Percentiles rank a stretch among this genome's conserved stretches.
Evolutionary conservation across 768 basidiomycete species (phyloP).

Genomic region (Pisolithus orientalis): DNA sequence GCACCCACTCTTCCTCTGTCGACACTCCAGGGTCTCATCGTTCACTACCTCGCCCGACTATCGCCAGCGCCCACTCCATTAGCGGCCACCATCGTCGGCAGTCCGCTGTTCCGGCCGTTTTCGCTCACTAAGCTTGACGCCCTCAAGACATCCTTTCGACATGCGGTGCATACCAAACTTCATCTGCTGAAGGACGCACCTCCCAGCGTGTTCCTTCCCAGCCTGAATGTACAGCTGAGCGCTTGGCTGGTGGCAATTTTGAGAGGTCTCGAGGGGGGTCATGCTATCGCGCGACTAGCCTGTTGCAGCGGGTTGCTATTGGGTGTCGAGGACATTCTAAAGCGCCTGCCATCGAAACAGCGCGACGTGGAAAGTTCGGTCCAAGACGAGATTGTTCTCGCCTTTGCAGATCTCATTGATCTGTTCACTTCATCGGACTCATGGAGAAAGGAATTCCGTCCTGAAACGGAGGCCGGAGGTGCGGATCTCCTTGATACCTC

Average conservation of each 20-base stretch:
- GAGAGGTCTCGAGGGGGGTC: slow-evolving; percentile 60
- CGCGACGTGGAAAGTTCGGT: slow-evolving; percentile 35
- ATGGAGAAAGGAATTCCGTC: slow-evolving; percentile 69
- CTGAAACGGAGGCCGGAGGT: slow-evolving; percentile 39
- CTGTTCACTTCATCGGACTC: slow-evolving; percentile 37
- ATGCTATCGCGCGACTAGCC: slow-evolving; percentile 54
- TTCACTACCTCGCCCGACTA: slow-evolving; percentile 23
- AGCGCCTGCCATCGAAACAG: slow-evolving; percentile 24
- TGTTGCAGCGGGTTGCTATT: slow-evolving; percentile 59
- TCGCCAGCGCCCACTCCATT: slow-evolving; percentile 26
- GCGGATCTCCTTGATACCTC: slow-evolving; percentile 10
- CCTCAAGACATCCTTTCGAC: slow-evolving; percentile 23
- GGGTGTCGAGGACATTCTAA: slow-evolving; percentile 51
- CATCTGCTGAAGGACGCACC: slow-evolving; percentile 23
- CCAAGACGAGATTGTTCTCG: slow-evolving; percentile 62
- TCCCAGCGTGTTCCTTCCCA: slow-evolving; percentile 25
- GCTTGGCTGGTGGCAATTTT: slow-evolving; percentile 49
- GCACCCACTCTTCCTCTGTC: slow-evolving; percentile 8
- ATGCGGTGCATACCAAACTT: slow-evolving; percentile 27
- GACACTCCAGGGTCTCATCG: slow-evolving; percentile 22
- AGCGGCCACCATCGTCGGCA: slow-evolving; percentile 26
- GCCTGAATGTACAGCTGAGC: slow-evolving; percentile 34
- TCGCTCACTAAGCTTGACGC: slow-evolving; percentile 23
- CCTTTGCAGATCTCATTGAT: slow-evolving; percentile 72
- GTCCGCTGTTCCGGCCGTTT: slow-evolving; percentile 25